Evolutionary conservation across 148 eudicot genomes (phyloP), one percentile per base, ranked within the genome.

Genomic region (Heliosperma pusillum): DNA sequence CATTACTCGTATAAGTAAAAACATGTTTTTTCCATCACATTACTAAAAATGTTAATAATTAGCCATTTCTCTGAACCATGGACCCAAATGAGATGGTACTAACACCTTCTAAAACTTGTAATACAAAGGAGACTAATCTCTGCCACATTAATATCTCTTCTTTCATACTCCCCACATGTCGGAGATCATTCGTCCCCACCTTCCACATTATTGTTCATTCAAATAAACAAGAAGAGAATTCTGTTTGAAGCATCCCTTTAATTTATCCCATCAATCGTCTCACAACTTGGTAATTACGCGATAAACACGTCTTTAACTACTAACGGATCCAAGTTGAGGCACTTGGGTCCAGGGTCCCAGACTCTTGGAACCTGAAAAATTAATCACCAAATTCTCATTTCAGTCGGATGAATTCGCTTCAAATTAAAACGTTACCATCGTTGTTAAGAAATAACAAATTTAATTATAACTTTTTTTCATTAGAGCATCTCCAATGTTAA

Each of bases 51-150:
- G 67, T 5, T n/a, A 17, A 29, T 10, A 29, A 62, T 74, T 52
- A 9, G 61, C 70, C 24, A 16, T 64, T 63, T 19, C 15, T 47
- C 8, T 17, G 29, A 74, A 50, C 36, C 71, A 55, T 17, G 22
- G 9, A 69, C 25, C 55, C 72, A 72, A 76, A 67, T 59, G 5
- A 26, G 26, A 76, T 17, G 11, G 27, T 57, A 76, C 59, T 33
- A 68, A 24, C 25, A 76, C 58, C 67, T 33, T n/a, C 69, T 10
- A 57, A 59, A 77, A 44, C 58, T 59, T 81, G 76, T 30, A 65
- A 70, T 42, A 71, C 81, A 44, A 77, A 73, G 73, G 33, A 63
- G 57, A 72, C 73, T 45, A 75, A 73, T 81, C 76, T 79, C 83
- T 69, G 61, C 86, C 79, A 71, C 80, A 77, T 76, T 45, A 65